A percentile compares a stretch with the other conserved stretches of the same genome.
Conservation (phyloP, 2,329 filamentous ascomycete genomes). For the Cadophora malorum region DNA sequence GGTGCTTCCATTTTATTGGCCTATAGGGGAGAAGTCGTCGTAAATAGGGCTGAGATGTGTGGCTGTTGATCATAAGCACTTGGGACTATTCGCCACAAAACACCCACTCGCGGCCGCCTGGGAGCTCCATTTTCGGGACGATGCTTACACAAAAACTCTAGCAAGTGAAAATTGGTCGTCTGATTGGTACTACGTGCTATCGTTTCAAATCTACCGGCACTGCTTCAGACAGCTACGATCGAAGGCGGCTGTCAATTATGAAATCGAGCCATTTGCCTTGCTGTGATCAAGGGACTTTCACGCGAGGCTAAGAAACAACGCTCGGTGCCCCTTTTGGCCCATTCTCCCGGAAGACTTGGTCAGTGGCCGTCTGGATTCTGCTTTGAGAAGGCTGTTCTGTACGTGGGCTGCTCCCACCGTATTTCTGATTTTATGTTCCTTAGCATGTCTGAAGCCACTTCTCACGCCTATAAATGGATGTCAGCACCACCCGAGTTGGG, state of each 20-base stretch:
- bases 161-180: background rate
- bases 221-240: slow-evolving; percentile 6
- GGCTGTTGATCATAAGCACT: slow-evolving; percentile 29
- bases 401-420: slow-evolving; percentile 15
- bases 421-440: slow-evolving; percentile 20
- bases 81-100: slow-evolving; percentile 24
- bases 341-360: background rate
- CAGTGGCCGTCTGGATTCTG: background rate
- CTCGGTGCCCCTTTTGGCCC: background rate
- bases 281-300: background rate
- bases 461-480: slow-evolving; percentile 30
- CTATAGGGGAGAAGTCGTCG: slow-evolving; percentile 20
- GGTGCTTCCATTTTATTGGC: slow-evolving; percentile 14
- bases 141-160: background rate
- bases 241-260: background rate
- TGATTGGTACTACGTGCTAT: background rate
- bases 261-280: background rate
- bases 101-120: slow-evolving; percentile 17
- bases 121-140: background rate
- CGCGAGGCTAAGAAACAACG: slow-evolving; percentile 10
- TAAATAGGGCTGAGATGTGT: slow-evolving; percentile 29
- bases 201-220: background rate
- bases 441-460: slow-evolving; percentile 25
- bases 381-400: background rate
- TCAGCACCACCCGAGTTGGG: slow-evolving; percentile 31